Evolutionary conservation across 306 rosid genomes (phyloP), one percentile per base, ranked within the genome.

Genomic region (Cucurbita pepo): DNA sequence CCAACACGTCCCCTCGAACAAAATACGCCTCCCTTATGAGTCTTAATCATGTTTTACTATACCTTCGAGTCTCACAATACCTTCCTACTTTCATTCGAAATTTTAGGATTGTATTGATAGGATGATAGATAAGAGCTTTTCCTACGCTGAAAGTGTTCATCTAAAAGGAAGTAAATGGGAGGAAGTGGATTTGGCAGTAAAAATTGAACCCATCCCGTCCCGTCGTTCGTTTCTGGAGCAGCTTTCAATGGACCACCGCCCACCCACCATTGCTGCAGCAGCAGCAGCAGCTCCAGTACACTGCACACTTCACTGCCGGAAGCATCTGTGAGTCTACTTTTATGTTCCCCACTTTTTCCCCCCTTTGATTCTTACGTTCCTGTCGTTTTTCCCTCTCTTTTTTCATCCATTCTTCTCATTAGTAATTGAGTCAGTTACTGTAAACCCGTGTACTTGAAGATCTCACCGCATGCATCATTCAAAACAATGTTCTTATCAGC

Each of bases 221-320:
- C 44, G 70, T 74, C 69, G 70, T 58, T 41, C 45, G 10, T 74
- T n/a, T 37, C 48, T 58, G 77, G 76, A 56, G 54, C 22, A 57
- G 56, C 56, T 73, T 56, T 56, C 14, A 2, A 54, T 56, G 76
- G 77, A 38, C 69, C 77, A 74, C 69, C 77, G 59, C 58, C 69
- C 14, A 41, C 57, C 67, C 54, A 54, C 67, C 22, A 14, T 15
- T 18, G 34, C 40, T 37, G 50, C 62, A 18, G 57, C 44, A 16
- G 7, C 25, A 3, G 25, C 34, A 30, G 34, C 34, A 30, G 34
- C 34, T 30, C 9, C 7, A 13, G 61, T 19, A 36, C 59, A 21
- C 34, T 6, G 12, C 62, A 52, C 38, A n/a, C 55, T 50, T 3
- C 34, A 38, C 58, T 70, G 59, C 19, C 10, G 51, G 37, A 52